Evolutionary conservation across 2,329 filamentous ascomycete genomes (phyloP).

Genomic region (Xylaria sp.): DNA sequence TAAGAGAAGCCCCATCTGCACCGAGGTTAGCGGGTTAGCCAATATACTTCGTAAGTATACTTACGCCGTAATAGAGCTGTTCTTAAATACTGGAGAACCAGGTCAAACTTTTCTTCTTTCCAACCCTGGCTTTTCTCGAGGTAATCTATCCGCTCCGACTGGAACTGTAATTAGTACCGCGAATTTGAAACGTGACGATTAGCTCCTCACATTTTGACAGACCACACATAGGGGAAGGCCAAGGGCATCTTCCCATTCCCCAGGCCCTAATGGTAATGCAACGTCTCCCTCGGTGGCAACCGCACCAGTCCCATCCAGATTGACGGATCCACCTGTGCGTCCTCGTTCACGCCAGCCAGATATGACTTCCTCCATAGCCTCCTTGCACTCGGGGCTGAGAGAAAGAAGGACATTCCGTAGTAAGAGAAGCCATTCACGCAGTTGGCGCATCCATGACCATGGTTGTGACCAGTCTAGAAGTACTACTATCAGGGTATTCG

Average conservation of each 20-base stretch:
- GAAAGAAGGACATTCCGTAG: constrained; percentile 80
- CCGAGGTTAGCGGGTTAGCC: background rate
- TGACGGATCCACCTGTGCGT: constrained; percentile 69
- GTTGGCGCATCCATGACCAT: constrained; percentile 88
- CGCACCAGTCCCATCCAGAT: constrained; percentile 68
- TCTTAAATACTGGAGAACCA: constrained; percentile 90
- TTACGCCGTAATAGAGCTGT: constrained; percentile 87
- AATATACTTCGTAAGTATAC: constrained; percentile 43
- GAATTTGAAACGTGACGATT: constrained; percentile 27
- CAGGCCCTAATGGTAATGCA: constrained; percentile 81
- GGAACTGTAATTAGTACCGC: constrained; percentile 35
- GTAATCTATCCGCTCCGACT: constrained; percentile 89
- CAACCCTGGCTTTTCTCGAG: constrained; percentile 90
- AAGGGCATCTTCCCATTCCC: constrained; percentile 91
- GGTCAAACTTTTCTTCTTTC: constrained; percentile 97
- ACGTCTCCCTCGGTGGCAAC: constrained; percentile 73
- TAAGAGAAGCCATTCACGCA: constrained; percentile 89
- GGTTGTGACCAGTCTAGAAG: constrained; percentile 96
- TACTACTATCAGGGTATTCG: constrained; percentile 87
- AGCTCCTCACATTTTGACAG: constrained; percentile 82
- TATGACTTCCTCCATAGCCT: constrained; percentile 89
- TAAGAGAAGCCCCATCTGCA: constrained; percentile 81
- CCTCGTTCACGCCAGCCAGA: constrained; percentile 80
- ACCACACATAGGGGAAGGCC: constrained; percentile 91
- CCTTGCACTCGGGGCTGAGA: constrained; percentile 79